Evolutionary conservation across 163 green algal genomes (phyloP).

Genomic region (Chlorella variabilis): DNA sequence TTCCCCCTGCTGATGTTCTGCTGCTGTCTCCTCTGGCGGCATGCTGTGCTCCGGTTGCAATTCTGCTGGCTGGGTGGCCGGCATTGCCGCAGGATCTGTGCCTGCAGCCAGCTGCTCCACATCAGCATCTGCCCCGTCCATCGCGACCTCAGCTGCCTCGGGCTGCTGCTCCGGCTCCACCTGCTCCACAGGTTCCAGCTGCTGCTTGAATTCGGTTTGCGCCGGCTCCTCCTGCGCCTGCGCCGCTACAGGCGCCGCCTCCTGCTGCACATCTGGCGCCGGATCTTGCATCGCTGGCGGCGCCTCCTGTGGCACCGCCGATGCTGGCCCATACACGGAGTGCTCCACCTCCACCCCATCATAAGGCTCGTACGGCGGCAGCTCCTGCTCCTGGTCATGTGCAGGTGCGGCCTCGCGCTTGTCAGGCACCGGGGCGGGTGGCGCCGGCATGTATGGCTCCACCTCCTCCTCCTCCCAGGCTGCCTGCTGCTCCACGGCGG

Average conservation of each 20-base stretch:
- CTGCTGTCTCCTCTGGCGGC: background rate
- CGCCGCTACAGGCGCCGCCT: no score
- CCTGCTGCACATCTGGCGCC: no score
- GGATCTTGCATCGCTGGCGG: no score
- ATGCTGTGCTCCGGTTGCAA: background rate
- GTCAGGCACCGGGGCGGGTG: background rate
- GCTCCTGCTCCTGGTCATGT: background rate
- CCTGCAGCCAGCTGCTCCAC: no score
- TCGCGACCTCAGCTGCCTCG: no score
- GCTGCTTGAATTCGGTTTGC: no score
- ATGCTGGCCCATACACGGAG: background rate
- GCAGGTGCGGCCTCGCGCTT: background rate
- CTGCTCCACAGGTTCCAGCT: background rate
- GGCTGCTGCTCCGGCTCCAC: background rate
- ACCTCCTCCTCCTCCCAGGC: background rate
- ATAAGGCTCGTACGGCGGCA: background rate
- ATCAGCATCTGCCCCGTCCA: no score
- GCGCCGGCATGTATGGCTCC: background rate
- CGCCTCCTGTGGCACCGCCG: background rate
- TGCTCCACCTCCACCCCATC: background rate
- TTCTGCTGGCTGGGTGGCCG: no score
- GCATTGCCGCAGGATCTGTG: no score
- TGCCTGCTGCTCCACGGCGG: background rate
- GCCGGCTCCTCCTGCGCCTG: background rate
- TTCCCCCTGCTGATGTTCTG: background rate